Base-by-base conservation (phyloP, 306 rosid species). In the Phaseolus lunatus region DNA sequence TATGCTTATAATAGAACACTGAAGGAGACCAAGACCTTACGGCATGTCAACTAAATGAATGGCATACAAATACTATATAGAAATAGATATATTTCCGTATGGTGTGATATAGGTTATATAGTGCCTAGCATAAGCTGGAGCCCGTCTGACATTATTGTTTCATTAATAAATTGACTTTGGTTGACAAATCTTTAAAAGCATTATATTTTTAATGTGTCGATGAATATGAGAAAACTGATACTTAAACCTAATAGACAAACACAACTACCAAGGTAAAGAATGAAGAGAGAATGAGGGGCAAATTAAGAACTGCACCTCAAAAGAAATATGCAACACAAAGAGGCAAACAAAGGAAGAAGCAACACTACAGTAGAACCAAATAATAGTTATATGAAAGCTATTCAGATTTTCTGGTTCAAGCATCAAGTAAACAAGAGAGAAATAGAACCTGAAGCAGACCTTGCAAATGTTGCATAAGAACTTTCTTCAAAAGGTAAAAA, bases 401-500 rank as follows among this genome's bases (percentile, higher is more conserved):
- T 39, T 18, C 49, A 19, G 7, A 57, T 68, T 75, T 76, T 79
- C 26, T 2, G 5, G 16, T 48, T 59, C 73, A 73, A 69, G 74
- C 6, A 72, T 65, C 7, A 64, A 37, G 75, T 7, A 77, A 75
- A 80, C 57, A 77, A 79, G 89, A 83, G 80, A 78, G 93, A 82
- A 88, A 39, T 77, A 79, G 86, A 87, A 95, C 98, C 96, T 92
- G 98, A 95, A 53, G 93, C 96, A 76, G 90, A 95, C 96, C 92
- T 92, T 82, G 97, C 97, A 92, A 95, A 95, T 66, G 98, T 85
- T 65, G 92, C 72, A 49, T 83, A 95, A 37, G 97, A 88, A 85
- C 97, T 95, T 86, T 95, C 98, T 89, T 95, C 98, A 64, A 92
- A 95, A 78, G 97, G 97, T 87, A 95, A 94, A 85, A 95, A 89